Base-by-base conservation (phyloP, 2,329 filamentous ascomycete species). In the Alternaria burnsii region DNA sequence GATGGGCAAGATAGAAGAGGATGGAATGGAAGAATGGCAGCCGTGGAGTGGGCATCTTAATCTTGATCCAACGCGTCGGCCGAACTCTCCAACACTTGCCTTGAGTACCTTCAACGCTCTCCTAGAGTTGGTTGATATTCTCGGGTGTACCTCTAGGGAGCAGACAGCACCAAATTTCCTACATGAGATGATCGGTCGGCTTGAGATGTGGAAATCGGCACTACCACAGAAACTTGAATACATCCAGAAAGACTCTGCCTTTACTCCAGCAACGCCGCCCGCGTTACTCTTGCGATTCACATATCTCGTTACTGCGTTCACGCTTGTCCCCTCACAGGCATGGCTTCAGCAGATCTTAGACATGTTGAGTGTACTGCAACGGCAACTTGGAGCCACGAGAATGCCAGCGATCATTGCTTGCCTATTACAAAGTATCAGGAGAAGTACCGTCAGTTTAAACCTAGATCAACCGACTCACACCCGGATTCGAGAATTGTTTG, bases 11-110 rank as follows among this genome's bases (percentile, higher is more conserved):
- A 78, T 90, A 4, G 82, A 86, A 34, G 88, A 91, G 73, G 88
- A 91, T 68, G 88, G 88, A 1, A 78, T 89, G 28, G 90, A 92
- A 69, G 89, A 92, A 78, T 92, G 89, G 89, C 87, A 90, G 64
- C 87, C 88, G 1, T 92, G 90, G 90, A 81, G 82, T 26, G 85
- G 88, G 16, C 82, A 83, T 56, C 71, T 83, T 56, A 76, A 79
- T 77, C 79, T 26, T 10, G 48, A 24, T 36, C 16, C 46, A 22
- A 46, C 20, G 46, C 51, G 55, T 9, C 58, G 41, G 24, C 66
- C 67, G 26, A 66, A 68, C 18, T 62, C 66, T 28, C 76, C 76
- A 14, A 68, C 82, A 14, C 79, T 82, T 42, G 78, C 80, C 2
- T 69, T 84, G 28, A 87, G 84, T 68, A 84, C 82, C 8, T 86